Conservation (phyloP, 192 early-diverging fungal genomes). For the Entomortierella beljakovae region DNA sequence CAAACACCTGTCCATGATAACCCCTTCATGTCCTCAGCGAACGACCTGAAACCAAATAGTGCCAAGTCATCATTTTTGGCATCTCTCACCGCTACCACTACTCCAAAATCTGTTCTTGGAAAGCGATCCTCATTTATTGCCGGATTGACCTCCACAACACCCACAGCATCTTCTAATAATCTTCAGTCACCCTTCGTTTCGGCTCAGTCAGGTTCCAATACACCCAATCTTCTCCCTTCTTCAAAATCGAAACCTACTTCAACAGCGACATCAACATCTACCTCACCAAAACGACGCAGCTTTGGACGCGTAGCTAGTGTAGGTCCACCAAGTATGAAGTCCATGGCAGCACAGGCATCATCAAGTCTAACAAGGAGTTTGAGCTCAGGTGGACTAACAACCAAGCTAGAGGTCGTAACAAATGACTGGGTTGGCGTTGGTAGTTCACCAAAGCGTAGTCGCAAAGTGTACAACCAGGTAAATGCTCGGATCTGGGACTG, state of each 20-base stretch:
- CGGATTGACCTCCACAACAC: not conserved
- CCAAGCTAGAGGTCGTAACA: slow-evolving; percentile 49
- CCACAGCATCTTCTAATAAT: not conserved
- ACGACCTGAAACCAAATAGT: not conserved
- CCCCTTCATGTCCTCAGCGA: not conserved
- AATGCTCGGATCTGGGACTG: too few relatives aligned
- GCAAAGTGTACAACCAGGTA: slow-evolving; percentile 26
- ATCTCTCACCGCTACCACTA: not conserved
- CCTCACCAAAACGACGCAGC: slow-evolving; percentile 7
- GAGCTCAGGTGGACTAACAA: slow-evolving; percentile 25
- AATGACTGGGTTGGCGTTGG: slow-evolving; percentile 43
- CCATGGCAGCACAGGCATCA: slow-evolving; percentile 19
- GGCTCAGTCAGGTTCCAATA: not conserved
- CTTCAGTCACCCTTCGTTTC: not conserved
- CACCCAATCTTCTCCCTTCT: not conserved
- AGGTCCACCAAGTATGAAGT: slow-evolving; percentile 13
- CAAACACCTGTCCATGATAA: not conserved
- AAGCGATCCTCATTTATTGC: not conserved
- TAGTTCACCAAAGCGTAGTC: slow-evolving; percentile 36
- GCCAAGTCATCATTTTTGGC: slow-evolving; percentile 4
- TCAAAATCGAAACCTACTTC: not conserved
- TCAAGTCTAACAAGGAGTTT: slow-evolving; percentile 28
- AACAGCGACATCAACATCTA: not conserved
- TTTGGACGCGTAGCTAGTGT: slow-evolving; percentile 9
- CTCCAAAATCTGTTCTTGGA: slow-evolving; percentile 5